Conservation (phyloP, 2,329 filamentous ascomycete species). For the Xylariaceae sp. region DNA sequence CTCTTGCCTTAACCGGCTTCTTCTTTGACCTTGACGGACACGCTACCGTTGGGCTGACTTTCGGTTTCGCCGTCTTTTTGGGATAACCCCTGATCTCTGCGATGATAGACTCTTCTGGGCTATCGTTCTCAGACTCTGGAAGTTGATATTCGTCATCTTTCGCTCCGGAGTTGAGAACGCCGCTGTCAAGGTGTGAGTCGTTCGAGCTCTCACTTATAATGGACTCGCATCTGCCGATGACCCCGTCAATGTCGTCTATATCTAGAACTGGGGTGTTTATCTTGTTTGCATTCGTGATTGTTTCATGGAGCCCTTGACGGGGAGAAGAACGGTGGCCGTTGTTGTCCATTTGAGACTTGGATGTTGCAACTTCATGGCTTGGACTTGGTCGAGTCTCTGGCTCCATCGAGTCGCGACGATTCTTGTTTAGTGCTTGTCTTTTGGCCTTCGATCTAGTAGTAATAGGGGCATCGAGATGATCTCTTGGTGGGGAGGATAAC, state of each 20-base stretch:
- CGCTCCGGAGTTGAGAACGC: not conserved
- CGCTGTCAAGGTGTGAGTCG: not conserved
- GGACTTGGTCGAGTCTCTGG: not conserved
- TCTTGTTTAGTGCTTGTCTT: not conserved
- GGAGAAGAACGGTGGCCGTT: not conserved
- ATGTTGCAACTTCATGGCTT: not conserved
- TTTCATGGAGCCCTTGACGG: not conserved
- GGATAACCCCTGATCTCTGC: not conserved
- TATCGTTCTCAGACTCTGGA: conserved; percentile 7
- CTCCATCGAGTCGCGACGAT: not conserved
- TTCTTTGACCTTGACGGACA: conserved; percentile 1
- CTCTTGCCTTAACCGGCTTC: conserved; percentile 7
- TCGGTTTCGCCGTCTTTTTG: conserved; percentile 3
- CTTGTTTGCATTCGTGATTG: too few relatives aligned
- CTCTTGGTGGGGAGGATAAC: conserved; percentile 1
- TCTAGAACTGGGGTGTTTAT: not conserved
- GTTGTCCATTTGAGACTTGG: not conserved
- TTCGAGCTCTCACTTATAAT: not conserved
- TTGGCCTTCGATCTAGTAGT: conserved; percentile 7
- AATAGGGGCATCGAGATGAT: not conserved
- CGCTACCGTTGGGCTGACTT: not conserved
- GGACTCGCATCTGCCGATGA: not conserved
- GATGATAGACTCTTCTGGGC: conserved; percentile 5
- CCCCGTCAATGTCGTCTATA: conserved; percentile 5
- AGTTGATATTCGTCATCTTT: conserved; percentile 12